Conservation (phyloP, 148 eudicot species). For the Cornus kousa region DNA sequence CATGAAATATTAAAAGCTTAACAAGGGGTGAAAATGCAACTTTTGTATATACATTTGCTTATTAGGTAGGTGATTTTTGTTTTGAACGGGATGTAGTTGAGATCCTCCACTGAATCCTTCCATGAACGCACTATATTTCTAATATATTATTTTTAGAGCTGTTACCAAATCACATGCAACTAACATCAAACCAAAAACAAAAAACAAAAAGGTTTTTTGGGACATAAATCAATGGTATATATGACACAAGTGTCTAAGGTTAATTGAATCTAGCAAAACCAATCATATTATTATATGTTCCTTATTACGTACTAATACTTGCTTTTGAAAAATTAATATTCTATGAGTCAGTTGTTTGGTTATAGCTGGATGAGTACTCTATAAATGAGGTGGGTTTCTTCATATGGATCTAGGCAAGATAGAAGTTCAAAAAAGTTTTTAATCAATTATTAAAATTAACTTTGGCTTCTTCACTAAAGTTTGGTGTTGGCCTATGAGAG, state of each 20-base stretch:
- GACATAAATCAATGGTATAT: neutral
- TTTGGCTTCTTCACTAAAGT: neutral
- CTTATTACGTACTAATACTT: no score
- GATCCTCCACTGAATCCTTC: constrained; percentile 3
- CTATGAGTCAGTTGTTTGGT: no score
- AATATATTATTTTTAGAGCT: constrained; percentile 2
- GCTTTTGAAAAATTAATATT: no score
- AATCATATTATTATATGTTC: no score
- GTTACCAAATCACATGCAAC: neutral
- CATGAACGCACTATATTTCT: neutral
- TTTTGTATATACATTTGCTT: no score
- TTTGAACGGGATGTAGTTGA: neutral
- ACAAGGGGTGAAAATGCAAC: no score
- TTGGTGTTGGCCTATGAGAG: neutral
- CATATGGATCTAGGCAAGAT: no score
- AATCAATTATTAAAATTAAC: neutral
- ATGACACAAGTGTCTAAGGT: neutral
- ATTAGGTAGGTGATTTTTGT: no score
- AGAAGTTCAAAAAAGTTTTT: no score
- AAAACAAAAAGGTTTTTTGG: constrained; percentile 1
- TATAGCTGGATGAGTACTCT: no score
- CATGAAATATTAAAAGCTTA: no score
- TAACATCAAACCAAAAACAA: neutral
- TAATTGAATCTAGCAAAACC: neutral
- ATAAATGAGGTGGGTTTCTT: no score